A percentile compares a stretch with the other conserved stretches of the same genome.
Evolutionary conservation across 2,329 filamentous ascomycete species (phyloP).

Genomic region (Fusarium sulawesiense): DNA sequence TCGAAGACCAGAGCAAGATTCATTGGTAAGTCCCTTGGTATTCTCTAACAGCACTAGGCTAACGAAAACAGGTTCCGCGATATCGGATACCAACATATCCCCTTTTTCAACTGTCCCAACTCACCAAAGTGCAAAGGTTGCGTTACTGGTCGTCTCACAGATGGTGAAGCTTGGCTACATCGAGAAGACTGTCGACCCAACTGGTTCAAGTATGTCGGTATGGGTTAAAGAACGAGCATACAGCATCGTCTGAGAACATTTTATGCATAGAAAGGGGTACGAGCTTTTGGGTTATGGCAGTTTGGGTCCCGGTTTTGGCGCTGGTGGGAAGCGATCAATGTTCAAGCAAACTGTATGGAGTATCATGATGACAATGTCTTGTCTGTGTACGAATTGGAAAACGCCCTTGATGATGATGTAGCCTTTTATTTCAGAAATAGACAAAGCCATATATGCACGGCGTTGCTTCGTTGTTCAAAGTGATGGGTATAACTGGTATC

Average conservation of each 20-base stretch:
- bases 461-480: neutral
- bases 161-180: slow-evolving; percentile 85
- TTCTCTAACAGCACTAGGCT: neutral
- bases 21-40: slow-evolving; percentile 77
- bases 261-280: slow-evolving; percentile 23
- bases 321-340: slow-evolving; percentile 26
- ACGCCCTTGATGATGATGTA: slow-evolving; percentile 30
- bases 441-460: neutral
- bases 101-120: slow-evolving; percentile 99
- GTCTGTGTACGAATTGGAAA: slow-evolving; percentile 28
- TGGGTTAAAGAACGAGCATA: slow-evolving; percentile 64
- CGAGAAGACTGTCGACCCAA: slow-evolving; percentile 94
- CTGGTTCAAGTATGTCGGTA: slow-evolving; percentile 96
- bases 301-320: slow-evolving; percentile 36
- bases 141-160: slow-evolving; percentile 86
- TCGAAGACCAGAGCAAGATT: slow-evolving; percentile 89
- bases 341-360: slow-evolving; percentile 18
- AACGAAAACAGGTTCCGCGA: slow-evolving; percentile 84
- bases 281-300: slow-evolving; percentile 12
- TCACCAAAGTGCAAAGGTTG: slow-evolving; percentile 93
- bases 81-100: slow-evolving; percentile 98
- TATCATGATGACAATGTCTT: slow-evolving; percentile 21
- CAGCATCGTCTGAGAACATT: slow-evolving; percentile 16
- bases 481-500: slow-evolving; percentile 29
- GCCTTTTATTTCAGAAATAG: slow-evolving; percentile 3